Evolutionary conservation across 495 filamentous ascomycete species (phyloP), one percentile per base, ranked within the genome.

Genomic region (Penicillium bialowiezense): DNA sequence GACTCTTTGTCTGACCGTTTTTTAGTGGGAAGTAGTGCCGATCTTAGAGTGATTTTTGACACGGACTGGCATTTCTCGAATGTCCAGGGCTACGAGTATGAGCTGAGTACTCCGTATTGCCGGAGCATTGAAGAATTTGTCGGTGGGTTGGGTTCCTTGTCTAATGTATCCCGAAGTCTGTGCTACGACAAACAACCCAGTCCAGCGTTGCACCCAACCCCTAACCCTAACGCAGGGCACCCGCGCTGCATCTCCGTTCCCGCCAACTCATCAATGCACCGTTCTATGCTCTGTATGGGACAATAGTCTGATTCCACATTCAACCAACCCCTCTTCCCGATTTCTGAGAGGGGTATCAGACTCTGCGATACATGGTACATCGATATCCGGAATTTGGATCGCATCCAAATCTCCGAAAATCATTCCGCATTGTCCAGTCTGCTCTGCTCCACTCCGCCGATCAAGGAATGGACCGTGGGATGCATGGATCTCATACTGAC

Each of bases 21-120:
- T 40, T 48, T 39, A 33, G 45, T 48, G 45, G 28, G 35, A 40
- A 40, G n/a, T 40, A 48, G 45, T 40, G 45, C 45, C 45, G 45
- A 48, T 48, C 45, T 21, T 15, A 15, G 13, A 18, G 38, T 14
- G 38, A n/a, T 23, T 33, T 5, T 21, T 13, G 18, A 19, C 29
- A 32, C 29, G 12, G 12, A 10, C 3, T 32, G 5, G 29, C 29
- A 13, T 32, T 4, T 32, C 29, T 32, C 5, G 7, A 32, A 32
- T 32, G 12, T 12, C 29, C 29, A 12, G 3, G 12, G 29, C n/a
- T n/a, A n/a, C n/a, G n/a, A n/a, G n/a, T n/a, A 32, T 32, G 23
- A 26, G 23, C 23, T n/a, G 23, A 26, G 8, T 26, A 26, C 3
- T n/a, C n/a, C n/a, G 8, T 26, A 8, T 26, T 26, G 8, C 23